A percentile compares a stretch with the other conserved stretches of the same genome.
Conservation (phyloP, 2,329 filamentous ascomycete genomes). For the Ceratocystis diversiconidia region DNA sequence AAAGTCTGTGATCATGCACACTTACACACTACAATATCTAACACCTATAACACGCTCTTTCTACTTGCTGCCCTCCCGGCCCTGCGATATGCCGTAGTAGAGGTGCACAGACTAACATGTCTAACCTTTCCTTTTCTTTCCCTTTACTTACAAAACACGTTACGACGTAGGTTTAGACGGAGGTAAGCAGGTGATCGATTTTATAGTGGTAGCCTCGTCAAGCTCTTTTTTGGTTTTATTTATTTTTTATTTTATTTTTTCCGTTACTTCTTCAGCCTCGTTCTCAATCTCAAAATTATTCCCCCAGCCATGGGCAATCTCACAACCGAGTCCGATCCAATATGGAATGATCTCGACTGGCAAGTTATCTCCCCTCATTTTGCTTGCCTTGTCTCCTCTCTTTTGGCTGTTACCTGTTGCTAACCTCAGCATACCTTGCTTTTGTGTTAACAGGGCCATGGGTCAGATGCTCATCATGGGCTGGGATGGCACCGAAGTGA, state of each 20-base stretch:
- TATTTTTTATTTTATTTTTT: not conserved
- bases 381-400: conserved; percentile 20
- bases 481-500: conserved; percentile 73
- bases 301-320: not conserved
- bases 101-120: not conserved
- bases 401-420: conserved; percentile 23
- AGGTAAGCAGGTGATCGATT: not conserved
- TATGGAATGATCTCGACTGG: conserved; percentile 67
- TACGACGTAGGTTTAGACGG: too few species aligned
- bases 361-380: conserved; percentile 29
- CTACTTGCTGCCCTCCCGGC: not conserved
- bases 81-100: not conserved
- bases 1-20: too few species aligned
- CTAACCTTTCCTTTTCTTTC: not conserved
- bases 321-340: conserved; percentile 34
- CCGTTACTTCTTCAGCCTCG: not conserved
- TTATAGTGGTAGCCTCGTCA: not conserved
- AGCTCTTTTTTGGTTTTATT: not conserved
- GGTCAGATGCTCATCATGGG: conserved; percentile 71
- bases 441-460: conserved; percentile 40
- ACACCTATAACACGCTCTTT: not conserved
- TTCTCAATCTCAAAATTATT: not conserved
- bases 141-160: too few species aligned
- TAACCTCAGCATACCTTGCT: conserved; percentile 22
- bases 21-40: not conserved